Conservation (phyloP, 495 filamentous ascomycete species). For the Neurospora africana region DNA sequence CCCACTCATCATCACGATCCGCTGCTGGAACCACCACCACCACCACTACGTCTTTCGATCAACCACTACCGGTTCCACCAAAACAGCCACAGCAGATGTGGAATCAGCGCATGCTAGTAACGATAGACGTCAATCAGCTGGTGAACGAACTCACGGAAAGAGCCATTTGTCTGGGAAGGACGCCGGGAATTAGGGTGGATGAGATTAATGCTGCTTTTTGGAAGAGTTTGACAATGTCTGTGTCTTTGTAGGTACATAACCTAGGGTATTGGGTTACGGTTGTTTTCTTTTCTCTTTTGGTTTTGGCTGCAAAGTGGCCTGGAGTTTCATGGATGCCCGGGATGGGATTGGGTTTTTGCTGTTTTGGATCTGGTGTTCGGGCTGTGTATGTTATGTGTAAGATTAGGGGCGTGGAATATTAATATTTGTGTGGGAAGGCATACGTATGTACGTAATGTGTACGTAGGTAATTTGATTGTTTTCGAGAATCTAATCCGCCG, state of each 20-base stretch:
- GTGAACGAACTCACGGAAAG: conserved; percentile 18
- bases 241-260: neutral
- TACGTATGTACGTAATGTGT: neutral
- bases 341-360: neutral
- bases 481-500: too few relatives aligned
- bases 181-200: conserved; percentile 47
- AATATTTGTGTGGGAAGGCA: neutral
- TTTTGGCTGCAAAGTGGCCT: neutral
- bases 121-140: conserved; percentile 18
- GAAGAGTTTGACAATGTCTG: conserved; percentile 10
- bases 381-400: too few relatives aligned
- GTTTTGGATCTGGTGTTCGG: too few relatives aligned
- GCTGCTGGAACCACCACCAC: neutral
- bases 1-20: neutral
- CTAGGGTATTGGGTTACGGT: neutral
- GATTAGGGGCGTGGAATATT: neutral
- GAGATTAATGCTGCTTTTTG: conserved; percentile 52
- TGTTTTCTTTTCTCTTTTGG: neutral
- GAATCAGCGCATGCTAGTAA: conserved; percentile 5
- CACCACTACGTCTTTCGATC: neutral
- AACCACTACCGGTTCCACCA: neutral
- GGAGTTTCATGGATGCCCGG: neutral
- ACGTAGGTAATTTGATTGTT: neutral
- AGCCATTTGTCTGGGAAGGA: conserved; percentile 49
- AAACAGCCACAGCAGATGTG: neutral